A percentile compares a stretch with the other conserved stretches of the same genome.
phyloP scores from a whole-genome alignment of 2,329 filamentous ascomycete species.

The Arthrobotrys sinensis region DNA sequence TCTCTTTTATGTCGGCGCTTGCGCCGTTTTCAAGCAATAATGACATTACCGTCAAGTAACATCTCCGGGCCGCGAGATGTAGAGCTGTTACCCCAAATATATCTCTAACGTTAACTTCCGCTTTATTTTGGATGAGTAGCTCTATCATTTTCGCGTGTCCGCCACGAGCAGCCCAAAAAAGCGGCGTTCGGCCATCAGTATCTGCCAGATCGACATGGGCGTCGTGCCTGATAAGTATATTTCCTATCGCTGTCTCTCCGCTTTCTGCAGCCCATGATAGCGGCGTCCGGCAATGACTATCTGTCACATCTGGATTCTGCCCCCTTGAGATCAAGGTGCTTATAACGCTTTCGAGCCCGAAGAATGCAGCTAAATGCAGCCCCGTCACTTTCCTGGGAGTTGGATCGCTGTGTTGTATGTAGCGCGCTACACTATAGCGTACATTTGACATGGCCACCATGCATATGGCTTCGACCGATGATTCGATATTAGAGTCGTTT shows the following conservation, averaged over 20 bases:
- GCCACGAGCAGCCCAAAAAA: neutral
- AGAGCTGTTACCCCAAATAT: neutral
- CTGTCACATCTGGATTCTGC: neutral
- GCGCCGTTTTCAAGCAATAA: neutral
- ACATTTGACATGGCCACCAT: too few relatives aligned
- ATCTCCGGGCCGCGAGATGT: neutral
- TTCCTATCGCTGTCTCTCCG: neutral
- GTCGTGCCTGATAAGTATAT: neutral
- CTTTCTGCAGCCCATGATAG: conserved; percentile 1
- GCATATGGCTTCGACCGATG: too few relatives aligned
- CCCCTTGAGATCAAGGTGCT: too few relatives aligned
- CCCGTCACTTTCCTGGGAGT: too few relatives aligned
- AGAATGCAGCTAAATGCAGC: too few relatives aligned
- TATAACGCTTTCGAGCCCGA: neutral
- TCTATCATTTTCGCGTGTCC: neutral
- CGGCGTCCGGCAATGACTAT: neutral
- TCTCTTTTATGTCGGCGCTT: too few relatives aligned
- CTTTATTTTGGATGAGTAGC: neutral
- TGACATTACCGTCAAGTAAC: too few relatives aligned
- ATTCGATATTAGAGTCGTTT: neutral
- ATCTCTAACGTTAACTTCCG: neutral
- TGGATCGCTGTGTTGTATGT: too few relatives aligned
- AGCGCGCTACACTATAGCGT: too few relatives aligned
- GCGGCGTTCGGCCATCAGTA: neutral
- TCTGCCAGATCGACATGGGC: neutral